Conservation (phyloP, 2,329 filamentous ascomycete genomes). For the Neonectria punicea region DNA sequence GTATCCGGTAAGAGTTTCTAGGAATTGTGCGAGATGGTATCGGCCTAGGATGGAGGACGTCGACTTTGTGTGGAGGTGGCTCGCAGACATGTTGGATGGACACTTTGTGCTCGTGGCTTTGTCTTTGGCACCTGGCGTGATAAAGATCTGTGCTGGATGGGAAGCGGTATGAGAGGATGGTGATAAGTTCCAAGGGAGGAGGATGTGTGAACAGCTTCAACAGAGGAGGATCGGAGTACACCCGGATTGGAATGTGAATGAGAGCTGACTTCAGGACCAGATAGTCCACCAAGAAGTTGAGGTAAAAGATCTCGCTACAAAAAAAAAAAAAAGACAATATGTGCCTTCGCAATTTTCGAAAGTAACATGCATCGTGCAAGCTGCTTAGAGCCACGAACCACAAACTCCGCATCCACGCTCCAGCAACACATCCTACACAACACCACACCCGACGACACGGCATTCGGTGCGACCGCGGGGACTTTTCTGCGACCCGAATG, state of each 20-base stretch:
- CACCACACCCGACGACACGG: background rate
- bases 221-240: background rate
- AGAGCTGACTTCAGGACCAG: background rate
- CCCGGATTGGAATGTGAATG: background rate
- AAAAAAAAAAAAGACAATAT: background rate
- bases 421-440: background rate
- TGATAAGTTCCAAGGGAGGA: background rate
- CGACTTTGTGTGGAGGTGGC: background rate
- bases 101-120: background rate
- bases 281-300: background rate
- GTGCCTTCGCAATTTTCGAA: background rate
- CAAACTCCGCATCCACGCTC: background rate
- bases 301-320: background rate
- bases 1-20: background rate
- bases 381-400: background rate
- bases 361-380: background rate
- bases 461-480: slow-evolving; percentile 16
- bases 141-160: background rate
- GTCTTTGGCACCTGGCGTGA: background rate
- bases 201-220: background rate
- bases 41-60: background rate
- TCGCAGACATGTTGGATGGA: background rate
- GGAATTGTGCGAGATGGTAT: background rate
- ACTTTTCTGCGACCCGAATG: background rate
- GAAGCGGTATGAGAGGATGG: background rate